Percentiles rank a stretch among this genome's conserved stretches.
phyloP scores from a whole-genome alignment of 257 asterid species.

The Eustoma russellianum region DNA sequence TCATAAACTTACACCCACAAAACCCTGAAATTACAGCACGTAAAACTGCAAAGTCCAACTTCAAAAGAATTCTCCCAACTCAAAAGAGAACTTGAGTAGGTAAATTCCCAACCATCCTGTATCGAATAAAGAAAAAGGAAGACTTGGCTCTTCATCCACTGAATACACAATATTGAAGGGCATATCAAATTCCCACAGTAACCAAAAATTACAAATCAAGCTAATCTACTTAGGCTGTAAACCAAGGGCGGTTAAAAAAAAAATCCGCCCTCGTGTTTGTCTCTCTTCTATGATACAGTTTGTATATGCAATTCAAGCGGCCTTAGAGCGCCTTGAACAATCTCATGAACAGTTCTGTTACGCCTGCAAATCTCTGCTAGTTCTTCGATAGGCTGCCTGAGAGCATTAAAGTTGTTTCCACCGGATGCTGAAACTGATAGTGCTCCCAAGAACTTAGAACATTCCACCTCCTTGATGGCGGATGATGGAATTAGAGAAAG shows the following conservation, averaged over 20 bases:
- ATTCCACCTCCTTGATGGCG: slow-evolving; percentile 71
- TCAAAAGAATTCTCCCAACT: not conserved
- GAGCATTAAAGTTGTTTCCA: slow-evolving; percentile 44
- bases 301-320: slow-evolving; percentile 70
- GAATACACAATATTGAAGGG: slow-evolving; percentile 14
- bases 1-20: slow-evolving; percentile 1
- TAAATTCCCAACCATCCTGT: not conserved
- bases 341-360: slow-evolving; percentile 91
- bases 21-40: slow-evolving; percentile 4
- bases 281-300: slow-evolving; percentile 50
- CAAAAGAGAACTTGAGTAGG: slow-evolving; percentile 7
- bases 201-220: slow-evolving; percentile 20
- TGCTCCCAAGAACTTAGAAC: slow-evolving; percentile 70
- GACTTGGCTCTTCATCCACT: slow-evolving; percentile 6
- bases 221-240: slow-evolving; percentile 11
- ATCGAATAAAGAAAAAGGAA: slow-evolving; percentile 1
- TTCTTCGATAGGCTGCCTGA: slow-evolving; percentile 77
- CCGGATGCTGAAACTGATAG: slow-evolving; percentile 52
- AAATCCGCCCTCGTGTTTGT: slow-evolving; percentile 47
- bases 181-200: slow-evolving; percentile 13
- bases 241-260: slow-evolving; percentile 43
- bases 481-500: slow-evolving; percentile 72
- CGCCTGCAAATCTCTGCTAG: slow-evolving; percentile 89
- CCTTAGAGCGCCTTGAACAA: slow-evolving; percentile 93
- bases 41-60: slow-evolving; percentile 1